Base-by-base conservation (phyloP, 495 filamentous ascomycete species). In the Friedmanniomyces simplex region DNA sequence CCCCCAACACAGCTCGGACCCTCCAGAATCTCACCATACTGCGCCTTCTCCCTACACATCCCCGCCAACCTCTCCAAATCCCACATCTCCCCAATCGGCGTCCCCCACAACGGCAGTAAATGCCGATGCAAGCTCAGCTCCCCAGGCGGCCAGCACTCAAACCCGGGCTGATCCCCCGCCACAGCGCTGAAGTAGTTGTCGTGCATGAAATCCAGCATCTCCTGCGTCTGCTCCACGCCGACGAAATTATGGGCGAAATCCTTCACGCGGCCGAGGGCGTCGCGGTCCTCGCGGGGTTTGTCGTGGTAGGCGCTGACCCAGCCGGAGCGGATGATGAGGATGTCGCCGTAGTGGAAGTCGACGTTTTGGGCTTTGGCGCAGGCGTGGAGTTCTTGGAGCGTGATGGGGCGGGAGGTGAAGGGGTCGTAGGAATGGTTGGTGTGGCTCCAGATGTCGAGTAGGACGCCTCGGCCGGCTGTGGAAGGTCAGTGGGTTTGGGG, bases 261-360 rank as follows among this genome's bases (percentile, higher is more conserved):
- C 46, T 49, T 49, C 46, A 49, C 20, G 5, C 21, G 20, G 46
- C 46, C 46, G 25, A 49, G 46, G 13, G 39, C 4, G 2, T 43
- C 39, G 5, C 25, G 46, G 51, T 74, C 76, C 22, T 71, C 73
- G 0, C 67, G 57, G 1, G 64, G 54, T 18, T 76, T 60, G 21
- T 59, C 58, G 54, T 78, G 63, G 58, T 86, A 81, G 11, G 74
- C 66, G 42, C 80, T 74, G 30, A 82, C 78, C 63, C 82, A 83
- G 0, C 86, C 84, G 0, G 78, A 82, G 45, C 86, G 76, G 32
- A 89, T 62, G 50, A 88, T 73, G n/a, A 89, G 73, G 30, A 88
- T 78, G 59, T 89, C 86, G 25, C 79, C 79, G 12, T 63, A 71
- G n/a, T 74, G 75, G 58, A 84, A 79, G 62, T 79, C 74, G 43